These are phyloP conservation scores for Raffaelea albimanens DNA, from an alignment of 2,329 filamentous ascomycete species.

Conservation along the genomic window DNA sequence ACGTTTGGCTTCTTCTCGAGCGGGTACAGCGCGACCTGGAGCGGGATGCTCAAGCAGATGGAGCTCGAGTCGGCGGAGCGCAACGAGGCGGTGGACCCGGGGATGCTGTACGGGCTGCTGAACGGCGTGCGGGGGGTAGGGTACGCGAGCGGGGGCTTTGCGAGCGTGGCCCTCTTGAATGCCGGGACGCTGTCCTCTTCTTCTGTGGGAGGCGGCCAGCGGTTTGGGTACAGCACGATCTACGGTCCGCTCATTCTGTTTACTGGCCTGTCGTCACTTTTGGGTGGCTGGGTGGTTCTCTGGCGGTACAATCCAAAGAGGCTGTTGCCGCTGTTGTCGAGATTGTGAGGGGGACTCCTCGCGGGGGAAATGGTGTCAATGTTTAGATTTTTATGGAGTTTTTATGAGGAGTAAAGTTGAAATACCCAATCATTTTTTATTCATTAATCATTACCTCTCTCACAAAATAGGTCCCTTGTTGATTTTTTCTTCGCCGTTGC, in stretches of 20 bases:
- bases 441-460: too few species aligned
- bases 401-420: too few species aligned
- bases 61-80: conserved; percentile 2
- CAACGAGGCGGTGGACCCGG: conserved; percentile 4
- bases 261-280: conserved; percentile 1
- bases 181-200: background rate
- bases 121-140: conserved; percentile 4
- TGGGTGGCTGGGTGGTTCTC: conserved; percentile 2
- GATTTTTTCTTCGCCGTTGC: too few species aligned
- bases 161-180: background rate
- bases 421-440: too few species aligned
- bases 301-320: background rate
- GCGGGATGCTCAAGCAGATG: conserved; percentile 1
- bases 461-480: too few species aligned
- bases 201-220: background rate
- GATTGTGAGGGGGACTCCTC: too few species aligned
- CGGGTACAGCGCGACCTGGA: conserved; percentile 6
- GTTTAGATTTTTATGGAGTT: too few species aligned
- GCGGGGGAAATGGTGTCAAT: too few species aligned
- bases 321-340: too few species aligned
- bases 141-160: conserved; percentile 3
- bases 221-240: background rate
- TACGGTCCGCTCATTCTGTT: conserved; percentile 4
- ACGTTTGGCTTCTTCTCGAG: conserved; percentile 5
- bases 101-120: conserved; percentile 5